Evolutionary conservation across 2,329 filamentous ascomycete species (phyloP).

Genomic region (Aspergillus aculeatinus): DNA sequence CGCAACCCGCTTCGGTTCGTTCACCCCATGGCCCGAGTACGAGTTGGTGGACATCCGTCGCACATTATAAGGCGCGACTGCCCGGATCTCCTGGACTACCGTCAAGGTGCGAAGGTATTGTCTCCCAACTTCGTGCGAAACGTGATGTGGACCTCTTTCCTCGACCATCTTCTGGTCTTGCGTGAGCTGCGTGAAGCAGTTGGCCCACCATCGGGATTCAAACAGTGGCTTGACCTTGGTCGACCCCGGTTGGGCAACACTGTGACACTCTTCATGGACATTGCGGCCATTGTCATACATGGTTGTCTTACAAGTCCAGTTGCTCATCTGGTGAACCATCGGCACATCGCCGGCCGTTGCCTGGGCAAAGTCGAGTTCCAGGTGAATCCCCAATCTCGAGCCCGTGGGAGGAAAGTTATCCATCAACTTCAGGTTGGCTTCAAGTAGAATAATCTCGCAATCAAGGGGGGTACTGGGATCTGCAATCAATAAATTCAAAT

Average conservation of each 20-base stretch:
- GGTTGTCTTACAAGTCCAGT: slow-evolving; percentile 45
- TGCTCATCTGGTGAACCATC: slow-evolving; percentile 37
- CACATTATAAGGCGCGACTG: slow-evolving; percentile 26
- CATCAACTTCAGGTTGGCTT: slow-evolving; percentile 46
- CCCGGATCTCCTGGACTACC: slow-evolving; percentile 48
- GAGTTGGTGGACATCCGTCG: slow-evolving; percentile 31
- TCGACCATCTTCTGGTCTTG: slow-evolving; percentile 42
- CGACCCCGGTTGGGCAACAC: slow-evolving; percentile 34
- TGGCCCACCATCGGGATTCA: slow-evolving; percentile 48
- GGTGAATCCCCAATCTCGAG: slow-evolving; percentile 43
- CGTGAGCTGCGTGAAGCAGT: slow-evolving; percentile 43
- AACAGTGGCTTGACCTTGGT: slow-evolving; percentile 46
- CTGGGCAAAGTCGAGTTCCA: slow-evolving; percentile 44
- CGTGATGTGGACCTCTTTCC: slow-evolving; percentile 33
- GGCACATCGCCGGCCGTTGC: slow-evolving; percentile 33
- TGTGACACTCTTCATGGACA: slow-evolving; percentile 32
- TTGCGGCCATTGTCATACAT: slow-evolving; percentile 42
- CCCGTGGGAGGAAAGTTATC: slow-evolving; percentile 42
- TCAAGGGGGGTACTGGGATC: slow-evolving; percentile 34
- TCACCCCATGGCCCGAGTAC: slow-evolving; percentile 24
- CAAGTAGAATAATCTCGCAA: slow-evolving; percentile 46
- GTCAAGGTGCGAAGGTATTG: slow-evolving; percentile 43
- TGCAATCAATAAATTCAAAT: slow-evolving; percentile 37
- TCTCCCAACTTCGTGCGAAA: slow-evolving; percentile 36
- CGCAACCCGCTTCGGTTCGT: slow-evolving; percentile 41